Base-by-base conservation (phyloP, 352 stramenopile species). In the Thraustochytrium sp. region DNA sequence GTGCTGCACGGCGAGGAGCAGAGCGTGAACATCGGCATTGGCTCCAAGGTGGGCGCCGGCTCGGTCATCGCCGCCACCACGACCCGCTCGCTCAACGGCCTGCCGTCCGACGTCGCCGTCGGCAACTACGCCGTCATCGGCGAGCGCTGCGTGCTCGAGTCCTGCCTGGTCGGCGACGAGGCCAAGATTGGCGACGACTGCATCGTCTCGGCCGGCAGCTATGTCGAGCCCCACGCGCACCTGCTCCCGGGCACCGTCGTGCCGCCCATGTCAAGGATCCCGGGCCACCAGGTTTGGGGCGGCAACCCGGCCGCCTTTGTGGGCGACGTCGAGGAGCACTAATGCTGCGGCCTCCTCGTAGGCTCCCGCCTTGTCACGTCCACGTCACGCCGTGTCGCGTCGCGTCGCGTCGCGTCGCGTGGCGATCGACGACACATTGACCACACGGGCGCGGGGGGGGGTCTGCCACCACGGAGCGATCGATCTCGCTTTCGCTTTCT, bases 301-400 rank as follows among this genome's bases (percentile, higher is more conserved):
- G 68, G 68, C 48, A 80, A 80, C 68, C 68, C 68, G 18, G 68
- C 68, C 3, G 26, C 34, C 48, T 80, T 75, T 64, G 53, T 80
- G 18, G 18, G 21, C 31, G 46, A 80, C 31, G 36, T 77, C 1
- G 31, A 80, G 48, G 68, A 21, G 48, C 44, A 80, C 40, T 80
- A 72, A 63, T 34, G 13, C 13, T n/a, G n/a, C n/a, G n/a, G n/a
- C n/a, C n/a, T n/a, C n/a, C n/a, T n/a, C n/a, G n/a, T n/a, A n/a
- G n/a, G n/a, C n/a, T n/a, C n/a, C n/a, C n/a, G n/a, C n/a, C n/a
- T n/a, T n/a, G n/a, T n/a, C n/a, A n/a, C n/a, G n/a, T n/a, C n/a
- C n/a, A n/a, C n/a, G n/a, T n/a, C n/a, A n/a, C n/a, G n/a, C n/a
- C n/a, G n/a, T n/a, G n/a, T n/a, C n/a, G n/a, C n/a, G n/a, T n/a